Evolutionary conservation across 106 monocot genomes (phyloP).

Genomic region (Posidonia australis): DNA sequence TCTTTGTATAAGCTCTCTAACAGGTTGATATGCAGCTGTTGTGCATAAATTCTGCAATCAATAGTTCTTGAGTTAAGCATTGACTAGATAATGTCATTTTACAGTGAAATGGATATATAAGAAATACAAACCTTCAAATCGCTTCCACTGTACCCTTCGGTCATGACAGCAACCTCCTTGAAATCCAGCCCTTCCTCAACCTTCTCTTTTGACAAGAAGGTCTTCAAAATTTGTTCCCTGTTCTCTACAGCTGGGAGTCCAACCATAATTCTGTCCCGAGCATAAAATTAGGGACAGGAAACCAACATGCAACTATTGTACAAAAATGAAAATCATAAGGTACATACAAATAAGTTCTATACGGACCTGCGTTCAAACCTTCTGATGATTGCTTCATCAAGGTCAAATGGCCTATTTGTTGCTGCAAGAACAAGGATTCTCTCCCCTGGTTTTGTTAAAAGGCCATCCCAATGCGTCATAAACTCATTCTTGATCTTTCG

Average conservation of each 20-base stretch:
- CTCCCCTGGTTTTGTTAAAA: conserved; percentile 54
- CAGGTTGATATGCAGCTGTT: conserved; percentile 79
- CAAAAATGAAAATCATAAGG: background rate
- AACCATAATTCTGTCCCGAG: conserved; percentile 60
- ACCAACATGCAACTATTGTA: background rate
- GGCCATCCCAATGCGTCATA: conserved; percentile 91
- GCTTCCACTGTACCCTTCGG: conserved; percentile 86
- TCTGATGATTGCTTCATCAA: conserved; percentile 87
- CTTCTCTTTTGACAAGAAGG: conserved; percentile 69
- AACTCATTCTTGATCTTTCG: conserved; percentile 89
- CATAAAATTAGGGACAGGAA: background rate
- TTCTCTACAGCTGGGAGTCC: conserved; percentile 59
- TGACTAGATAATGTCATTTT: background rate
- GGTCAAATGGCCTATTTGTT: conserved; percentile 86
- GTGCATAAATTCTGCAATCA: conserved; percentile 66
- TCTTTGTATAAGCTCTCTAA: conserved; percentile 63
- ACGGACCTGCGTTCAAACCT: conserved; percentile 89
- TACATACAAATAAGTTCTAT: background rate
- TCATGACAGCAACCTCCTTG: conserved; percentile 66
- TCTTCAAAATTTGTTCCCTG: conserved; percentile 57
- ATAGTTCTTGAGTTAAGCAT: conserved; percentile 8
- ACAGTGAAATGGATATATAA: background rate
- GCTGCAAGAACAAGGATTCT: conserved; percentile 87
- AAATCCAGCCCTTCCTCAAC: conserved; percentile 48
- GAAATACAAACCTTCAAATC: conserved; percentile 66